These are phyloP conservation scores for Backusella luteola DNA, from an alignment of 192 early-diverging fungal genomes.

Conservation along the genomic window DNA sequence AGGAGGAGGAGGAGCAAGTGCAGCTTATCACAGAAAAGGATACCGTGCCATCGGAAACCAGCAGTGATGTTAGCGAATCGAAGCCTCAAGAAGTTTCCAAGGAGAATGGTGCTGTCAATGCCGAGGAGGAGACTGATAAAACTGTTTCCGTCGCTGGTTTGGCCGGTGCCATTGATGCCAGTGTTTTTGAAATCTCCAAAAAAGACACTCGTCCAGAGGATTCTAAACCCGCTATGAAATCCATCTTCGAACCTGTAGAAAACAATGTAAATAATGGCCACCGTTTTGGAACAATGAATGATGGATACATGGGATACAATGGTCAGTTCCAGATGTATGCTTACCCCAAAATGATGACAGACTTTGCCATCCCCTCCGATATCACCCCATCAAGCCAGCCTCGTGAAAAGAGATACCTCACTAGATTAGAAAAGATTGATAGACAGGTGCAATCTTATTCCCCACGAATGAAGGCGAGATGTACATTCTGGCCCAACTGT, in stretches of 20 bases:
- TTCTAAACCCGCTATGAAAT: neutral
- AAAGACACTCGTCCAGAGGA: neutral
- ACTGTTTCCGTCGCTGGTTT: neutral
- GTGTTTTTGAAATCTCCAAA: neutral
- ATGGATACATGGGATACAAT: neutral
- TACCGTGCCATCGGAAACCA: neutral
- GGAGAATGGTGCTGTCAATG: neutral
- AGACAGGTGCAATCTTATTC: conserved; percentile 20
- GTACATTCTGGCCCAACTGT: conserved; percentile 49
- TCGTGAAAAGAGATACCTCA: conserved; percentile 9
- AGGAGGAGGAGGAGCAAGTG: neutral
- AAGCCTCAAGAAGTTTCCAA: neutral
- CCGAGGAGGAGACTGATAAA: neutral
- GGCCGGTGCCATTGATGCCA: neutral
- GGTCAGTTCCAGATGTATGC: neutral
- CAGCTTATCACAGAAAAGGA: neutral
- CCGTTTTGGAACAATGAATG: neutral
- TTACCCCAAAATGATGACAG: neutral
- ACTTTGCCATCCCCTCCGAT: neutral
- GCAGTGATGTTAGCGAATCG: neutral
- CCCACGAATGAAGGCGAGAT: conserved; percentile 30
- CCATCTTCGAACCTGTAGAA: neutral
- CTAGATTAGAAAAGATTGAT: conserved; percentile 20
- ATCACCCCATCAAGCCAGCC: neutral
- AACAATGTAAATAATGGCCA: conserved; percentile 1